Conservation (phyloP, 768 basidiomycete genomes). For the Tylopilus vinaceipallidus region DNA sequence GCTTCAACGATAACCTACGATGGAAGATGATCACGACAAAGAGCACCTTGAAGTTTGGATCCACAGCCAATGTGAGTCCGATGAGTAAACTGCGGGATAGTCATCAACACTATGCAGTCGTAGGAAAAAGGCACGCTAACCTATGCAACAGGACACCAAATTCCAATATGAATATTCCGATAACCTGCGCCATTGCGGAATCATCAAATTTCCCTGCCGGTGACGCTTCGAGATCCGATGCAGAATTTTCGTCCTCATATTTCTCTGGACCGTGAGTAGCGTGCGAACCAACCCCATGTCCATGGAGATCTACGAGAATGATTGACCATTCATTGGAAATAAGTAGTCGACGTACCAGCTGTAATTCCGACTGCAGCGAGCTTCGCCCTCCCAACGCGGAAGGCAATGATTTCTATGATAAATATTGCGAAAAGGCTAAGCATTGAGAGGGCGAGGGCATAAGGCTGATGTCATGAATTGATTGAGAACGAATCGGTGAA, state of each 20-base stretch:
- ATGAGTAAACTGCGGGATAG: constrained; percentile 60
- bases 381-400: constrained; percentile 79
- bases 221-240: constrained; percentile 30
- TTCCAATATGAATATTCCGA: constrained; percentile 90
- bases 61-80: constrained; percentile 92
- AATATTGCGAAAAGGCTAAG: constrained; percentile 82
- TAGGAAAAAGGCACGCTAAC: constrained; percentile 25
- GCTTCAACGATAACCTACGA: constrained; percentile 53
- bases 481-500: neutral
- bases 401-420: constrained; percentile 80
- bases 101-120: neutral
- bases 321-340: neutral
- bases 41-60: constrained; percentile 74
- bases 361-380: constrained; percentile 62
- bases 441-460: constrained; percentile 78
- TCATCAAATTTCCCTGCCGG: constrained; percentile 33
- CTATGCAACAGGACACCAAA: constrained; percentile 91
- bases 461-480: constrained; percentile 52
- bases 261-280: constrained; percentile 72
- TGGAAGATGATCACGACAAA: constrained; percentile 91
- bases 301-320: constrained; percentile 54
- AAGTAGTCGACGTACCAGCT: constrained; percentile 45
- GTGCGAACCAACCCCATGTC: constrained; percentile 57
- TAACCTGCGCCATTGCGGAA: constrained; percentile 60
- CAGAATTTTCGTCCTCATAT: constrained; percentile 6